Evolutionary conservation across 345 rosid species (phyloP).

Genomic region (Aurinia saxatilis): DNA sequence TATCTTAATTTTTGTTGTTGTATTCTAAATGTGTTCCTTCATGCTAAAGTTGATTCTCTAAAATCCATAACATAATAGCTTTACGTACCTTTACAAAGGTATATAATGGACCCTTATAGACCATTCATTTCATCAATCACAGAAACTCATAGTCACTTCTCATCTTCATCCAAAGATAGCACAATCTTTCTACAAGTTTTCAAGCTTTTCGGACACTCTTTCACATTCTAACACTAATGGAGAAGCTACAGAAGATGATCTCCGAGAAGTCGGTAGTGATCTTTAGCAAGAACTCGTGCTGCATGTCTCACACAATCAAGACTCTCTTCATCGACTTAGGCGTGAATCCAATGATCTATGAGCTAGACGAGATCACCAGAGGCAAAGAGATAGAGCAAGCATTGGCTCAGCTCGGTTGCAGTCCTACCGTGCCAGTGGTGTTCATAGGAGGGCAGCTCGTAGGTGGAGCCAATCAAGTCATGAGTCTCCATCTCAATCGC

Average conservation of each 20-base stretch:
- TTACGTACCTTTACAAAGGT: not conserved
- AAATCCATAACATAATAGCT: not conserved
- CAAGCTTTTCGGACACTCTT: not conserved
- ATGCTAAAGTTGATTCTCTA: not conserved
- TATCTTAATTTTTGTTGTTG: not conserved
- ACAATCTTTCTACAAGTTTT: not conserved
- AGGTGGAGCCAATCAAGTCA: slow-evolving; percentile 74
- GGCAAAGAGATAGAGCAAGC: slow-evolving; percentile 74
- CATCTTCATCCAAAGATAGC: not conserved
- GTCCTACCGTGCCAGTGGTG: slow-evolving; percentile 57
- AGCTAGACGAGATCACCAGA: slow-evolving; percentile 57
- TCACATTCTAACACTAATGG: slow-evolving; percentile 33
- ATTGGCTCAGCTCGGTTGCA: slow-evolving; percentile 59
- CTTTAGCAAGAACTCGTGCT: slow-evolving; percentile 71
- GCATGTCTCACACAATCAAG: slow-evolving; percentile 75
- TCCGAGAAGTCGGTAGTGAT: slow-evolving; percentile 76
- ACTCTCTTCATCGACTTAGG: slow-evolving; percentile 64
- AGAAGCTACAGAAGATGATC: slow-evolving; percentile 50
- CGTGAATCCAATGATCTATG: slow-evolving; percentile 54
- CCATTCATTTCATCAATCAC: not conserved
- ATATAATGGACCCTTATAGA: slow-evolving; percentile 4
- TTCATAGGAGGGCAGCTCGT: slow-evolving; percentile 79
- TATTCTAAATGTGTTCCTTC: not conserved
- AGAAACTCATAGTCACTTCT: slow-evolving; percentile 10
- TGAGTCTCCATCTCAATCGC: slow-evolving; percentile 79